Evolutionary conservation across 1,284 basidiomycete genomes (phyloP), one percentile per base, ranked within the genome.

Genomic region (Ganoderma sinense): DNA sequence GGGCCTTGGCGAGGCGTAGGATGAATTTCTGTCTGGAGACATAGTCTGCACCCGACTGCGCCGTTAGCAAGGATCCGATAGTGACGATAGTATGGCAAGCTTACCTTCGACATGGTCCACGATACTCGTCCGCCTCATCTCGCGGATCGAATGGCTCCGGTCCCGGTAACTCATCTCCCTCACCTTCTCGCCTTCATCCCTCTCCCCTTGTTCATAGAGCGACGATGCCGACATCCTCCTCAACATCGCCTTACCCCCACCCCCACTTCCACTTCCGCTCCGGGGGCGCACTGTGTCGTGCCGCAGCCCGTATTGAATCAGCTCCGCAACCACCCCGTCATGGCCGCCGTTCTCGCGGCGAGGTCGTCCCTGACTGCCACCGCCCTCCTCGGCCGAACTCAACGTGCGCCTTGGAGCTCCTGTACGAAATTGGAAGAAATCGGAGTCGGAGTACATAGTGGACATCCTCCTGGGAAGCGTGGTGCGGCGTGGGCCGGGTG

Each of bases 1-100:
- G 84, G 13, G 93, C 92, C 79, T 93, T 94, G 31, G 94, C 92
- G 36, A 97, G 86, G 75, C 91, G 91, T 69, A 96, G 82, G 33
- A 96, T 87, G 80, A 96, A 96, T 70, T 91, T 88, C 76, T 92
- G 89, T 64, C 93, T 87, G 68, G 90, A 83, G 45, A 85, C 81
- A 56, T 92, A 86, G 53, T 90, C 93, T 93, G 73, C 13, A 66
- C 23, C 5, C 16, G 16, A 14, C 23, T 13, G 18, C 23, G 23
- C 48, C 29, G 16, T 43, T 36, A 58, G 11, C 20, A 43, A n/a
- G n/a, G 16, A 45, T 33, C 26, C 45, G 5, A 41, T 18, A 6
- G 39, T 41, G 8, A 23, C 8, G 36, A 20, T 39, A 20, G 40
- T 36, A n/a, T 18, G 39, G 5, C n/a, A 68, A 7, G n/a, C 75